Evolutionary conservation across 192 early-diverging fungal genomes (phyloP).

Genomic region (Coemansia aciculifera): DNA sequence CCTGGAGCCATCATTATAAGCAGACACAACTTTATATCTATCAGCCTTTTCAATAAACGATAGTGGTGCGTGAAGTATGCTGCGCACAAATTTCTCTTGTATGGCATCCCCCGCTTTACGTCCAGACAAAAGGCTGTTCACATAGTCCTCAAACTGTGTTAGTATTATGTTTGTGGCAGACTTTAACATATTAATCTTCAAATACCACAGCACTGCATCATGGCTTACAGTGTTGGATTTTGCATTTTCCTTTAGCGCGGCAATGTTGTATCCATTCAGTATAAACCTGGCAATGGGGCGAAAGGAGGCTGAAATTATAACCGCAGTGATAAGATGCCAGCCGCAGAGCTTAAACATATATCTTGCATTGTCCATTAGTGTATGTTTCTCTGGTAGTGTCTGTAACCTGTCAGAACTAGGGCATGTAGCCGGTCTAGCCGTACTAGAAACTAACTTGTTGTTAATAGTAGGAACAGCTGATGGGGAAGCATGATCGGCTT

Average conservation of each 20-base stretch:
- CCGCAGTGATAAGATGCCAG: no score
- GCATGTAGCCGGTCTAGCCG: no score
- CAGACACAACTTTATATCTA: neutral
- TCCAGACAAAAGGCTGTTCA: neutral
- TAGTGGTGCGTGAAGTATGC: neutral
- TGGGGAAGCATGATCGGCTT: no score
- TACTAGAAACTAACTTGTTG: no score
- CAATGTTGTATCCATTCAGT: slow-evolving; percentile 26
- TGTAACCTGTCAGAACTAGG: no score
- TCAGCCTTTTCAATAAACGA: slow-evolving; percentile 5
- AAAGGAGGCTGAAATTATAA: no score
- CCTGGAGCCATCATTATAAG: neutral
- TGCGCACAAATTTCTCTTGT: neutral
- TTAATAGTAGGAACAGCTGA: no score
- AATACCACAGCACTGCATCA: neutral
- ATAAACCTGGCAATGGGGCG: slow-evolving; percentile 20
- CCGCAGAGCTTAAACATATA: no score
- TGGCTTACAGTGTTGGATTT: neutral
- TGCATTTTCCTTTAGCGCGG: slow-evolving; percentile 11
- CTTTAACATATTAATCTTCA: neutral
- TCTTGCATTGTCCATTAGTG: no score
- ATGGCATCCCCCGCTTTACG: neutral
- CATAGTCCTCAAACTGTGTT: neutral
- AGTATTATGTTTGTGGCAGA: neutral
- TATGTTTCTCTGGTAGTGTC: no score